phyloP scores from a whole-genome alignment of 768 basidiomycete species.

The Psilocybe subaeruginosa region DNA sequence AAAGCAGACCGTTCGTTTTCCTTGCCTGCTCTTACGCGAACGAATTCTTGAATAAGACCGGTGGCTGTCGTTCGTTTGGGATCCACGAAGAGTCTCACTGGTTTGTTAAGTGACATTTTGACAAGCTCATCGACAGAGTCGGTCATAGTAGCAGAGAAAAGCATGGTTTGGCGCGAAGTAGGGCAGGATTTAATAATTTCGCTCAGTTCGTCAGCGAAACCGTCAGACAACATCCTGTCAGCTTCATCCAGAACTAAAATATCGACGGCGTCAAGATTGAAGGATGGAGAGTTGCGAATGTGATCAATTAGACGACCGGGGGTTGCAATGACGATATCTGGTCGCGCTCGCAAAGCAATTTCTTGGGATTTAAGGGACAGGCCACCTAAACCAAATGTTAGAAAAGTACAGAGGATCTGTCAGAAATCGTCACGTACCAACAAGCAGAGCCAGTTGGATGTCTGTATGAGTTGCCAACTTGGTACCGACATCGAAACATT shows the following conservation, averaged over 20 bases:
- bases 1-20: slow-evolving; percentile 78
- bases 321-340: slow-evolving; percentile 97
- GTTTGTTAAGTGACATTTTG: slow-evolving; percentile 89
- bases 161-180: slow-evolving; percentile 90
- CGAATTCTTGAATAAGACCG: slow-evolving; percentile 91
- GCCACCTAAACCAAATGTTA: slow-evolving; percentile 74
- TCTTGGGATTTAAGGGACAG: slow-evolving; percentile 94
- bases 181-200: slow-evolving; percentile 96
- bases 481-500: slow-evolving; percentile 91
- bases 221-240: slow-evolving; percentile 95
- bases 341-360: slow-evolving; percentile 77
- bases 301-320: slow-evolving; percentile 99
- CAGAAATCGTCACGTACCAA: slow-evolving; percentile 52
- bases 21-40: slow-evolving; percentile 83
- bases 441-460: slow-evolving; percentile 87
- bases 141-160: slow-evolving; percentile 99
- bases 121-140: slow-evolving; percentile 95
- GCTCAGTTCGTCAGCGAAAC: slow-evolving; percentile 91
- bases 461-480: slow-evolving; percentile 89
- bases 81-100: slow-evolving; percentile 94
- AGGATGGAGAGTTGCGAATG: slow-evolving; percentile 91
- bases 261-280: slow-evolving; percentile 90
- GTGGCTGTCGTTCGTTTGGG: slow-evolving; percentile 87
- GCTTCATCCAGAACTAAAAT: slow-evolving; percentile 96
- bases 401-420: slow-evolving; percentile 29